Conservation (phyloP, 768 basidiomycete species). For the Asterophora lycoperdoides region DNA sequence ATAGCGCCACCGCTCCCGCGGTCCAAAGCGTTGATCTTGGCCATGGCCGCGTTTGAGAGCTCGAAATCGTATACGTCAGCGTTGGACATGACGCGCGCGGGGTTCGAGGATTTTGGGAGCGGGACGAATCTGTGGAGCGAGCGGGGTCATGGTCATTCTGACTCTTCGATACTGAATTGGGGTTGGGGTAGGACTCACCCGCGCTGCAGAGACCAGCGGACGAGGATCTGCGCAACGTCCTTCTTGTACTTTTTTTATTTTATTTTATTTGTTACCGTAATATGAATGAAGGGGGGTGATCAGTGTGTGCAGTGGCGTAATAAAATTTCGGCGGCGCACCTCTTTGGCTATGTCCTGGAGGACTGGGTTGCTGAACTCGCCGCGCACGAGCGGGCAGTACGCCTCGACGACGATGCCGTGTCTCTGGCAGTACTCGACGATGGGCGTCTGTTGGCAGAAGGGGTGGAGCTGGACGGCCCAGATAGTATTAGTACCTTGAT, state of each 20-base stretch:
- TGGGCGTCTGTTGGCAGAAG: slow-evolving; percentile 73
- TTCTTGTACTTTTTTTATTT: slow-evolving; percentile 40
- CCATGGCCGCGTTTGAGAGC: slow-evolving; percentile 61
- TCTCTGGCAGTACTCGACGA: slow-evolving; percentile 66
- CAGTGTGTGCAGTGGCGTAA: too few relatives aligned
- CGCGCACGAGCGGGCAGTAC: slow-evolving; percentile 71
- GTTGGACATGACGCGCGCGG: slow-evolving; percentile 68
- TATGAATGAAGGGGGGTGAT: too few relatives aligned
- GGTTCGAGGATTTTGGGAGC: slow-evolving; percentile 74
- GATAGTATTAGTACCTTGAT: too few relatives aligned
- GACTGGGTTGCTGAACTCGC: slow-evolving; percentile 47
- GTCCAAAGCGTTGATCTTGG: slow-evolving; percentile 61
- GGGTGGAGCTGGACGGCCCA: slow-evolving; percentile 76
- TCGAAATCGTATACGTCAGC: slow-evolving; percentile 72
- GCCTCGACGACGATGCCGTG: slow-evolving; percentile 63
- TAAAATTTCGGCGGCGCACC: too few relatives aligned
- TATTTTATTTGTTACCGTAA: too few relatives aligned
- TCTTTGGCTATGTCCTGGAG: slow-evolving; percentile 54
- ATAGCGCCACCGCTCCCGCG: slow-evolving; percentile 64
- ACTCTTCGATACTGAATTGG: too few relatives aligned
- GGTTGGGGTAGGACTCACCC: slow-evolving; percentile 41
- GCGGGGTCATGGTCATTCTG: too few relatives aligned
- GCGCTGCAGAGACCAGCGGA: slow-evolving; percentile 87
- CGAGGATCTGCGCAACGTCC: slow-evolving; percentile 70
- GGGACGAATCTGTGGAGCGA: slow-evolving; percentile 60